Conservation (phyloP, 2,329 filamentous ascomycete species). For the Neonectria coccinea region DNA sequence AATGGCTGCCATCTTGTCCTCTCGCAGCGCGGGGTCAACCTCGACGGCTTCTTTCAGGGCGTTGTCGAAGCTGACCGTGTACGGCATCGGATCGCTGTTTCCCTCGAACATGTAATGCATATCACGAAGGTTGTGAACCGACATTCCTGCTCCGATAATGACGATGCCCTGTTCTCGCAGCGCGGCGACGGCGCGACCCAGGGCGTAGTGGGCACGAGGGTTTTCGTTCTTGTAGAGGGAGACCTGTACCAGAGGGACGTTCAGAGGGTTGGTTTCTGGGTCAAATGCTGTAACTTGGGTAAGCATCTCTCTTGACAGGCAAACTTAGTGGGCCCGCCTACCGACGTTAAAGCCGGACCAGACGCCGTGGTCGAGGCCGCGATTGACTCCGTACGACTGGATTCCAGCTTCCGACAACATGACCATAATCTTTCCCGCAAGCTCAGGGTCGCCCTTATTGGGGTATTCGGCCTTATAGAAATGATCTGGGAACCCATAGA, state of each 20-base stretch:
- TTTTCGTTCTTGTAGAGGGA: conserved; percentile 75
- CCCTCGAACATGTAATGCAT: conserved; percentile 51
- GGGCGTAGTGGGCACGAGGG: conserved; percentile 72
- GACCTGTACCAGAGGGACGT: conserved; percentile 78
- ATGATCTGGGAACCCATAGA: conserved; percentile 77
- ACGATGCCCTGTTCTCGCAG: conserved; percentile 75
- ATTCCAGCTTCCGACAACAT: conserved; percentile 69
- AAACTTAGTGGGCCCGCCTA: conserved; percentile 24
- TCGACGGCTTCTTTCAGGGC: conserved; percentile 75
- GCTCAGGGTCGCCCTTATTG: conserved; percentile 68
- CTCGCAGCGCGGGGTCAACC: conserved; percentile 51
- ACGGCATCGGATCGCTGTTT: conserved; percentile 62
- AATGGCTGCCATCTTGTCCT: conserved; percentile 55
- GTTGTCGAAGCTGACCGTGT: conserved; percentile 73
- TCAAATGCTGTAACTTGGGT: conserved; percentile 63
- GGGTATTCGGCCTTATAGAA: conserved; percentile 77
- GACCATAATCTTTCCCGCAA: conserved; percentile 69
- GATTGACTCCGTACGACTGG: conserved; percentile 66
- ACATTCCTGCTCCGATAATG: conserved; percentile 80
- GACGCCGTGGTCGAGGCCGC: conserved; percentile 81
- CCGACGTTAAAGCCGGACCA: conserved; percentile 74
- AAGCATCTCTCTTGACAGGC: conserved; percentile 6
- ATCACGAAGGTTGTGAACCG: conserved; percentile 76
- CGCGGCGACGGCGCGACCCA: conserved; percentile 74
- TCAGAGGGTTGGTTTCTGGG: conserved; percentile 70